phyloP scores from a whole-genome alignment of 2,329 filamentous ascomycete species.

The Mycosphaerelloides madeirae region DNA sequence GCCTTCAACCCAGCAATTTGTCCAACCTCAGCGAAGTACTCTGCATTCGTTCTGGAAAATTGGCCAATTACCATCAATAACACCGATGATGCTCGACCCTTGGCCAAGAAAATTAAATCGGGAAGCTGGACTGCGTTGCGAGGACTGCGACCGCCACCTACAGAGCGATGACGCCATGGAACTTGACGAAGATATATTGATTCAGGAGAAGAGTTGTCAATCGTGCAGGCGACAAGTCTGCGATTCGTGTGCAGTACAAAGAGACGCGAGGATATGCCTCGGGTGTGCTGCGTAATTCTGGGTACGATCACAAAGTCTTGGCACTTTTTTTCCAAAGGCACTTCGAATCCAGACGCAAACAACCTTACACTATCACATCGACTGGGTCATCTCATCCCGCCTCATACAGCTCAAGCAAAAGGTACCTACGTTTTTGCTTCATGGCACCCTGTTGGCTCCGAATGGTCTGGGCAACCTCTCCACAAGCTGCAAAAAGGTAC shows the following conservation, averaged over 20 bases:
- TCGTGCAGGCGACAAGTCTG: conserved; percentile 40
- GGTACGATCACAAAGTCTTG: background rate
- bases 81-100: conserved; percentile 8
- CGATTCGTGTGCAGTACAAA: conserved; percentile 39
- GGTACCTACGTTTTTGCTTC: too few species aligned
- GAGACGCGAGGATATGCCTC: conserved; percentile 37
- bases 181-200: conserved; percentile 27
- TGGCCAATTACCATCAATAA: conserved; percentile 28
- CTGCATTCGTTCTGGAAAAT: conserved; percentile 47
- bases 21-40: conserved; percentile 39
- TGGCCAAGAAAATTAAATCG: background rate
- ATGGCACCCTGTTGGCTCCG: too few species aligned
- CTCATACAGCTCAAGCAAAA: too few species aligned
- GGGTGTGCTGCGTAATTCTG: conserved; percentile 40
- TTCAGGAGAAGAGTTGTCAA: conserved; percentile 34
- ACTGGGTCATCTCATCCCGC: too few species aligned
- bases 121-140: conserved; percentile 31
- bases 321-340: too few species aligned
- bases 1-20: conserved; percentile 12
- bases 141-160: conserved; percentile 42
- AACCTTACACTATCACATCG: too few species aligned
- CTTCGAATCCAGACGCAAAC: too few species aligned
- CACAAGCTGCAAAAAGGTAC: too few species aligned
- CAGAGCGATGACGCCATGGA: conserved; percentile 32
- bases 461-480: too few species aligned